Evolutionary conservation across 371 early-diverging fungal species (phyloP), one percentile per base, ranked within the genome.

Genomic region (Mortierella sp.): DNA sequence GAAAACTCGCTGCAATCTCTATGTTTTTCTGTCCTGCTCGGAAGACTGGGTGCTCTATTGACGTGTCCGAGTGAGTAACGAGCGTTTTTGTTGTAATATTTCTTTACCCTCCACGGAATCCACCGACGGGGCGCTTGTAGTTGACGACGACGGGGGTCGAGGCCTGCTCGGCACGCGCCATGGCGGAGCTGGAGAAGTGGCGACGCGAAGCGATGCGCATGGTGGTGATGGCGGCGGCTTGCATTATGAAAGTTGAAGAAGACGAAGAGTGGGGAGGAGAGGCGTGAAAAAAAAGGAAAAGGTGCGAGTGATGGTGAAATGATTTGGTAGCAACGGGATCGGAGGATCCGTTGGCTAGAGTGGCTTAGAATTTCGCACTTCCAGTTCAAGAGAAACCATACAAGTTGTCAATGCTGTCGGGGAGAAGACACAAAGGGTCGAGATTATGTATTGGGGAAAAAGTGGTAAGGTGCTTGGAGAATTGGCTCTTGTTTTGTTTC

Each of bases 71-170:
- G 34, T 31, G 34, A 29, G 10, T 61, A 37, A 31, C 61, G 37
- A 31, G 34, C 34, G 8, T n/a, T 7, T 5, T 40, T 9, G 45
- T 29, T 22, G 31, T 50, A 44, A 41, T 22, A 16, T 13, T 29
- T 31, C 34, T 24, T 82, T 82, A 82, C 83, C 83, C 83, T 70
- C 83, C 83, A 74, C 83, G 83, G 83, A 82, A 82, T 74, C 78
- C 83, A 67, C 83, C 83, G 50, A 82, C 70, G 66, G 83, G 83
- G 37, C 83, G 83, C 76, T 78, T 82, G 70, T 82, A 82, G 39
- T 64, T 78, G 76, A 82, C 83, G 16, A 82, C 83, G 53, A 78
- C 78, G n/a, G 75, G 40, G 37, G 74, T 58, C n/a, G n/a, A n/a
- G 64, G 75, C 53, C 68, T 76, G 73, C 72, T 77, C 78, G 24